phyloP scores from a whole-genome alignment of 1,284 basidiomycete genomes.

The Malassezia psittaci region DNA sequence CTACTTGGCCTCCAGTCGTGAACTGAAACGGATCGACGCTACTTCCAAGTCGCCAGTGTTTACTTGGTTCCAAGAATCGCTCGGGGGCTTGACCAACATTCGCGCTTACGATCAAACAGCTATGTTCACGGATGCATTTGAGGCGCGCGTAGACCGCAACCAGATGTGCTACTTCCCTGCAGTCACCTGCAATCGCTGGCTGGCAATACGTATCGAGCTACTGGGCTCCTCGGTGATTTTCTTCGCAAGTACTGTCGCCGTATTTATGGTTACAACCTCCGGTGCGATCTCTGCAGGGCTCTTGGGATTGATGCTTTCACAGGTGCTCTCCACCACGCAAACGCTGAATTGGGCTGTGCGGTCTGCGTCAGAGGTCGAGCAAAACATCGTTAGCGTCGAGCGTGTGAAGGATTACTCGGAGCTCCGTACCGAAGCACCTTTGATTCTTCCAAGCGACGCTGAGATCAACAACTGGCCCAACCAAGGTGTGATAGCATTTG shows the following conservation, averaged over 20 bases:
- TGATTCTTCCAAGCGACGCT: slow-evolving; percentile 34
- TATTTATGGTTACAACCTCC: slow-evolving; percentile 52
- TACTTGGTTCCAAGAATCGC: slow-evolving; percentile 62
- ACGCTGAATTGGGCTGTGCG: slow-evolving; percentile 67
- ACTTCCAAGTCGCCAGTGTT: slow-evolving; percentile 84
- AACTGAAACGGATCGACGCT: slow-evolving; percentile 82
- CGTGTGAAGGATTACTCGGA: slow-evolving; percentile 58
- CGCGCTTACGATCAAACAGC: slow-evolving; percentile 53
- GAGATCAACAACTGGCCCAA: slow-evolving; percentile 60
- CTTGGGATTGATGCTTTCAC: slow-evolving; percentile 75
- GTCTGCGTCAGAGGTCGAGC: slow-evolving; percentile 79
- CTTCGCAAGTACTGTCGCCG: slow-evolving; percentile 60
- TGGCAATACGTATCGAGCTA: slow-evolving; percentile 57
- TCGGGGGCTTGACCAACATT: slow-evolving; percentile 74
- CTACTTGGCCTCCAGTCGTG: slow-evolving; percentile 79
- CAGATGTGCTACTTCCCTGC: slow-evolving; percentile 64
- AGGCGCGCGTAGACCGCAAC: slow-evolving; percentile 70
- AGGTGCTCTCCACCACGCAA: slow-evolving; percentile 56
- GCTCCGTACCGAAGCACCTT: slow-evolving; percentile 66
- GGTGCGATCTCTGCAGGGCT: slow-evolving; percentile 71
- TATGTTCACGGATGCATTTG: slow-evolving; percentile 67
- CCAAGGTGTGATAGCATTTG: slow-evolving; percentile 65
- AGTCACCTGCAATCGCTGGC: slow-evolving; percentile 64
- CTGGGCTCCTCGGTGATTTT: slow-evolving; percentile 74
- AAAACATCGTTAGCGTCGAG: slow-evolving; percentile 71